Evolutionary conservation across 2,329 filamentous ascomycete genomes (phyloP).

Genomic region (Domatiomyces catenatus): DNA sequence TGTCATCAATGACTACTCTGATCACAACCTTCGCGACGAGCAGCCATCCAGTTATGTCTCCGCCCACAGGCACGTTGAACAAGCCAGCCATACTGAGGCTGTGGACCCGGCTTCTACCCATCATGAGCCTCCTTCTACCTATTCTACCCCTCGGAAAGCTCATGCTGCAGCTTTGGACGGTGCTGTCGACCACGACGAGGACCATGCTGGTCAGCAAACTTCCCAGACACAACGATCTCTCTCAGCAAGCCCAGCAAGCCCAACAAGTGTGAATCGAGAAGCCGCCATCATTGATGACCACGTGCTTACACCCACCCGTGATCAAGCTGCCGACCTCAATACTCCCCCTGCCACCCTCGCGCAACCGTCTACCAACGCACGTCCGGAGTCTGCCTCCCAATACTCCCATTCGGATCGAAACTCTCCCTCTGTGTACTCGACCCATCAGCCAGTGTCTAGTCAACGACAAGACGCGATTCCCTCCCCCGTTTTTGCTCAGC

Average conservation of each 20-base stretch:
- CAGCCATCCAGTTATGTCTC: too few relatives aligned
- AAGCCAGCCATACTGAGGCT: too few relatives aligned
- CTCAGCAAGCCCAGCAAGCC: neutral
- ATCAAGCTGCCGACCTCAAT: neutral
- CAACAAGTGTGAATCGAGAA: neutral
- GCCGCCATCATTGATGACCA: neutral
- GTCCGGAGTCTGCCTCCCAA: neutral
- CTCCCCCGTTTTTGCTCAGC: neutral
- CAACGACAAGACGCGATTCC: neutral
- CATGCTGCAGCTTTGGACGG: neutral
- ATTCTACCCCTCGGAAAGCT: neutral
- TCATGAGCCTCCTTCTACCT: neutral
- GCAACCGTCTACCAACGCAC: neutral
- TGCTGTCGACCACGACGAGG: neutral
- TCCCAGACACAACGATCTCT: neutral
- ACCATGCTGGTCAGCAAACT: neutral
- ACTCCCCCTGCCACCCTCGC: neutral
- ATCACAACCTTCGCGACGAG: too few relatives aligned
- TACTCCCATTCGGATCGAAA: neutral
- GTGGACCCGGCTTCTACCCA: too few relatives aligned
- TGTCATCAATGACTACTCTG: too few relatives aligned
- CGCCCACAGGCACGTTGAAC: too few relatives aligned
- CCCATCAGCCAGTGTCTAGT: neutral
- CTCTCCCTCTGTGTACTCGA: neutral
- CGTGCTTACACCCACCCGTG: neutral